phyloP scores from a whole-genome alignment of 768 basidiomycete genomes.

The Rhodotorula toruloides region DNA sequence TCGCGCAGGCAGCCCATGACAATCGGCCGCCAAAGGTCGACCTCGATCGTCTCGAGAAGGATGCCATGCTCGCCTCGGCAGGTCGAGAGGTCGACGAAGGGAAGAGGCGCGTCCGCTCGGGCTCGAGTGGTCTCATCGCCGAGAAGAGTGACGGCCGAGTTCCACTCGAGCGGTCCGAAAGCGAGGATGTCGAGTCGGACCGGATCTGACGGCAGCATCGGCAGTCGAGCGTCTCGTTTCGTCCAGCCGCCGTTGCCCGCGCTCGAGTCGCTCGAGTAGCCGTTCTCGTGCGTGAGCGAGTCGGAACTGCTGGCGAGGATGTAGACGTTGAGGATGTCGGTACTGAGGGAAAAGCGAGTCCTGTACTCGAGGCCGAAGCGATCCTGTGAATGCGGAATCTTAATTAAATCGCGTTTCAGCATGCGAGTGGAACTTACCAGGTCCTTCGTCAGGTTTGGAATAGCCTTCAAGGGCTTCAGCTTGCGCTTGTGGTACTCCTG shows the following conservation, averaged over 20 bases:
- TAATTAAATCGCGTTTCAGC: not conserved
- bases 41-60: slow-evolving; percentile 57
- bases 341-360: not conserved
- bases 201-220: slow-evolving; percentile 21
- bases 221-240: not conserved
- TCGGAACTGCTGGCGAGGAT: slow-evolving; percentile 25
- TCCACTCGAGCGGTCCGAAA: slow-evolving; percentile 26
- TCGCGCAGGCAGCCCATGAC: slow-evolving; percentile 57
- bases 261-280: not conserved
- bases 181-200: slow-evolving; percentile 31
- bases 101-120: not conserved
- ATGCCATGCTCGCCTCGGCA: slow-evolving; percentile 52
- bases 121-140: slow-evolving; percentile 21
- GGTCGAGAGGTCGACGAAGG: slow-evolving; percentile 35
- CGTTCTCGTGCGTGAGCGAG: not conserved
- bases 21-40: slow-evolving; percentile 64
- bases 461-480: not conserved
- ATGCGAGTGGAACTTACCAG: not conserved
- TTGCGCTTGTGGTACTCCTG: not conserved
- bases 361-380: slow-evolving; percentile 13
- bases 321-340: slow-evolving; percentile 28
- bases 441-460: slow-evolving; percentile 1
- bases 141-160: not conserved
- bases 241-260: not conserved
- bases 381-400: not conserved